phyloP scores from a whole-genome alignment of 768 basidiomycete species.

The Crassisporium funariophilum region DNA sequence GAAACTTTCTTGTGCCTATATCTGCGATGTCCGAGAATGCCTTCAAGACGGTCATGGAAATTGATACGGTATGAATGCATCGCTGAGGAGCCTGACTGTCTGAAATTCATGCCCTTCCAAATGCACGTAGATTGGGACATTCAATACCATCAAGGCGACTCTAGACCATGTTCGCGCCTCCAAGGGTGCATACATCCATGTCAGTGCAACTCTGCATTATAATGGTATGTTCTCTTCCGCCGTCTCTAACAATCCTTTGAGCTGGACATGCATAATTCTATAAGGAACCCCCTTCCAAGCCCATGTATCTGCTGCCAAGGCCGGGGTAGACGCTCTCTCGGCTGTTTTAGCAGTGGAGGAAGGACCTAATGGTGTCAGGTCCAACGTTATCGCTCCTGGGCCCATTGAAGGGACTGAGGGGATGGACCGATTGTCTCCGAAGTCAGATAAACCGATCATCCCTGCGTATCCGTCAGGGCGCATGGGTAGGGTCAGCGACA shows the following conservation, averaged over 20 bases:
- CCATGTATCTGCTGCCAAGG: conserved; percentile 95
- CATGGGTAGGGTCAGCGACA: conserved; percentile 57
- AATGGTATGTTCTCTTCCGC: conserved; percentile 47
- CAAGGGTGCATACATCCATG: conserved; percentile 84
- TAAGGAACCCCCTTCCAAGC: conserved; percentile 83
- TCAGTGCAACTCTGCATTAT: conserved; percentile 89
- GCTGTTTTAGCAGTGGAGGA: conserved; percentile 89
- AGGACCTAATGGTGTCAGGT: conserved; percentile 91
- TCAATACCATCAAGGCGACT: conserved; percentile 93
- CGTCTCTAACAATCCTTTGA: conserved; percentile 10
- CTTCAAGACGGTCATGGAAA: conserved; percentile 91
- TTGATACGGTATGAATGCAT: conserved; percentile 71
- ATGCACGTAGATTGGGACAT: conserved; percentile 75
- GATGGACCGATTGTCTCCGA: conserved; percentile 54
- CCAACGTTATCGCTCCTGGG: conserved; percentile 85
- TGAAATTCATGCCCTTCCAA: conserved; percentile 3
- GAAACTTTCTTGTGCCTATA: conserved; percentile 93
- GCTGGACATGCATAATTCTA: conserved; percentile 18
- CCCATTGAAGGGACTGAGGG: conserved; percentile 83
- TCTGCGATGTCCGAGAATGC: conserved; percentile 84
- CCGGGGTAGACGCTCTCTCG: conserved; percentile 88
- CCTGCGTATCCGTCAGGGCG: conserved; percentile 45
- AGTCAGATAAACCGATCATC: conserved; percentile 18
- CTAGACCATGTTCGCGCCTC: conserved; percentile 68
- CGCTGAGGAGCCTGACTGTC: not conserved